Conservation (phyloP, 1,139 yeast species). For the Suhomyces atakaporum region DNA sequence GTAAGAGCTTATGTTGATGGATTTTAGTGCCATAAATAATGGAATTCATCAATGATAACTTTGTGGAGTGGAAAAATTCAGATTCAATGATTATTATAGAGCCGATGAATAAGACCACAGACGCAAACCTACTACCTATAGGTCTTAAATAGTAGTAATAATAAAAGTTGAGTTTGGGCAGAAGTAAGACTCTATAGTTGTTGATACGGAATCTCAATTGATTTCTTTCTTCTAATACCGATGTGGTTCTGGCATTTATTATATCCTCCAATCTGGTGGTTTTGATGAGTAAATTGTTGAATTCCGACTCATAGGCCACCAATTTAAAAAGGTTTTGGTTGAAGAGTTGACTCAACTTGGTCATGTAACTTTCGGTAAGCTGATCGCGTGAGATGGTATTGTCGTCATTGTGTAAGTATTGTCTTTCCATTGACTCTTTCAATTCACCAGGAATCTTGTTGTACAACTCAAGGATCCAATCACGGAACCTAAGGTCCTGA, state of each 20-base stretch:
- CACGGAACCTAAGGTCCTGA: slow-evolving; percentile 37
- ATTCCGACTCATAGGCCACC: slow-evolving; percentile 46
- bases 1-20: slow-evolving; percentile 22
- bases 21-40: slow-evolving; percentile 32
- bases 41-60: slow-evolving; percentile 59
- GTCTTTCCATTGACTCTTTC: slow-evolving; percentile 38
- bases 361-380: slow-evolving; percentile 36
- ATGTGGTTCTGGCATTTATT: slow-evolving; percentile 32
- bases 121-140: slow-evolving; percentile 36
- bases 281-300: slow-evolving; percentile 33
- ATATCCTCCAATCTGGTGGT: slow-evolving; percentile 46
- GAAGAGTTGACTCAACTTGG: slow-evolving; percentile 38
- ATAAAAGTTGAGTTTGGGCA: slow-evolving; percentile 36
- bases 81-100: slow-evolving; percentile 66
- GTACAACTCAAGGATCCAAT: slow-evolving; percentile 43
- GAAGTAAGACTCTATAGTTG: slow-evolving; percentile 21
- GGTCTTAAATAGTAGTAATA: slow-evolving; percentile 51
- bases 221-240: slow-evolving; percentile 26
- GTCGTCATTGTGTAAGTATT: slow-evolving; percentile 24
- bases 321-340: slow-evolving; percentile 41
- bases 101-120: slow-evolving; percentile 38
- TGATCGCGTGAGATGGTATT: slow-evolving; percentile 36
- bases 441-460: slow-evolving; percentile 38
- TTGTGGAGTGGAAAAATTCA: slow-evolving; percentile 73
- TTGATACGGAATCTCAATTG: slow-evolving; percentile 33